A percentile compares a stretch with the other conserved stretches of the same genome.
Evolutionary conservation across 2,329 filamentous ascomycete species (phyloP).

Genomic region (Sporothrix humicola): DNA sequence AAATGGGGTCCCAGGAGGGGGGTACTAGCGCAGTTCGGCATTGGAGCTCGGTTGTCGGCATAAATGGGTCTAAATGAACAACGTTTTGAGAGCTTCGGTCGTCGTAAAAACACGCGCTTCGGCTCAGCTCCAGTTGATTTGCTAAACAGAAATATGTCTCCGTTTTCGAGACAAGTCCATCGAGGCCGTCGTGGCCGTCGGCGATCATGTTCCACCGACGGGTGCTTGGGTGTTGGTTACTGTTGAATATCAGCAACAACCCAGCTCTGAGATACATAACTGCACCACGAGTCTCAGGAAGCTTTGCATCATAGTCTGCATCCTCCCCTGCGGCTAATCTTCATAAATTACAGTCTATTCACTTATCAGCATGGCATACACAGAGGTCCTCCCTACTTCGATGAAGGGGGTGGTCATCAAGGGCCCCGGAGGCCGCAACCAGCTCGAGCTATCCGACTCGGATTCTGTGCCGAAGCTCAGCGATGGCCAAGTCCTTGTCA

Average conservation of each 20-base stretch:
- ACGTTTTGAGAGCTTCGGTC: slow-evolving; percentile 10
- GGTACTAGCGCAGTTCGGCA: neutral
- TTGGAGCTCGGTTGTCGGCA: slow-evolving; percentile 5
- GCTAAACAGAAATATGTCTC: slow-evolving; percentile 6
- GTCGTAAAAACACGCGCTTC: slow-evolving; percentile 1
- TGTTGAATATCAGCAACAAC: slow-evolving; percentile 4
- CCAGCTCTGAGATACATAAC: slow-evolving; percentile 7
- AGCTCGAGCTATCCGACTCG: slow-evolving; percentile 1
- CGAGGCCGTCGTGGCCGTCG: neutral
- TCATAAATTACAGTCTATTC: neutral
- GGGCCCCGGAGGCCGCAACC: slow-evolving; percentile 1
- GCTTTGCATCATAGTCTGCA: slow-evolving; percentile 2
- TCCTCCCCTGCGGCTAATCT: slow-evolving; percentile 9
- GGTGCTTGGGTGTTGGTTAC: slow-evolving; percentile 4
- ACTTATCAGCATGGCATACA: slow-evolving; percentile 2
- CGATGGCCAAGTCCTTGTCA: slow-evolving; percentile 1
- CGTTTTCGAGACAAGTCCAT: neutral
- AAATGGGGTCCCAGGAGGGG: neutral
- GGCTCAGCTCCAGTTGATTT: slow-evolving; percentile 8
- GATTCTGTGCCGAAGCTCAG: slow-evolving; percentile 7
- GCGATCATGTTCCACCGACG: slow-evolving; percentile 5
- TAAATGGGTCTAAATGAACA: neutral
- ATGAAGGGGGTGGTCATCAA: slow-evolving; percentile 10
- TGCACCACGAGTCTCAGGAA: neutral
- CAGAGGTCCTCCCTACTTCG: neutral